A percentile compares a stretch with the other conserved stretches of the same genome.
These are phyloP conservation scores for Hemerocallis citrina DNA, from an alignment of 106 monocot genomes.

Conservation along the genomic window DNA sequence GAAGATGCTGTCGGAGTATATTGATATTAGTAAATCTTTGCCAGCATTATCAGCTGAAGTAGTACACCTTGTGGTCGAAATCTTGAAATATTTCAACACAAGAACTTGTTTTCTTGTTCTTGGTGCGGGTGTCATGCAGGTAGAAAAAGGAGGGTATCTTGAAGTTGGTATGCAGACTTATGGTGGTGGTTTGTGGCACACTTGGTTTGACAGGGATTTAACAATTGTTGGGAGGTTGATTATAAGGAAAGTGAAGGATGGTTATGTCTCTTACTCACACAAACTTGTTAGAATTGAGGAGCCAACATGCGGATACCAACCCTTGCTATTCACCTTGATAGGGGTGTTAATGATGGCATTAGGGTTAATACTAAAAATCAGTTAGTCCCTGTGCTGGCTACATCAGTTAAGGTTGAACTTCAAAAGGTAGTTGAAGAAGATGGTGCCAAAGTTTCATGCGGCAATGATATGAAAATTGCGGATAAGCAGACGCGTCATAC, in stretches of 20 bases:
- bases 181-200: constrained; percentile 96
- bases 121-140: constrained; percentile 99
- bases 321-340: constrained; percentile 93
- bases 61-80: constrained; percentile 85
- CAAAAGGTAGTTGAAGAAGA: constrained; percentile 49
- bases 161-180: constrained; percentile 96
- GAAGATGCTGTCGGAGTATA: constrained; percentile 88
- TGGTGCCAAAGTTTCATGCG: constrained; percentile 10
- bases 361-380: constrained; percentile 84
- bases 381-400: constrained; percentile 88
- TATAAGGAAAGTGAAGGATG: constrained; percentile 59
- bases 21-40: constrained; percentile 84
- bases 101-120: constrained; percentile 96
- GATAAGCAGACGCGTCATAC: constrained; percentile 65
- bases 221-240: constrained; percentile 86
- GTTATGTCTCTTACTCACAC: constrained; percentile 54
- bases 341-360: constrained; percentile 79
- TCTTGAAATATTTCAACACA: constrained; percentile 90
- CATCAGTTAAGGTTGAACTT: constrained; percentile 87
- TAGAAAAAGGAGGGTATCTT: constrained; percentile 85
- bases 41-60: constrained; percentile 85
- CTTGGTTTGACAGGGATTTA: constrained; percentile 97
- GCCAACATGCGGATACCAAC: constrained; percentile 90
- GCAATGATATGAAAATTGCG: constrained; percentile 30
- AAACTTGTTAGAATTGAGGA: constrained; percentile 78